Base-by-base conservation (phyloP, 495 filamentous ascomycete species). In the Daldinia loculata region DNA sequence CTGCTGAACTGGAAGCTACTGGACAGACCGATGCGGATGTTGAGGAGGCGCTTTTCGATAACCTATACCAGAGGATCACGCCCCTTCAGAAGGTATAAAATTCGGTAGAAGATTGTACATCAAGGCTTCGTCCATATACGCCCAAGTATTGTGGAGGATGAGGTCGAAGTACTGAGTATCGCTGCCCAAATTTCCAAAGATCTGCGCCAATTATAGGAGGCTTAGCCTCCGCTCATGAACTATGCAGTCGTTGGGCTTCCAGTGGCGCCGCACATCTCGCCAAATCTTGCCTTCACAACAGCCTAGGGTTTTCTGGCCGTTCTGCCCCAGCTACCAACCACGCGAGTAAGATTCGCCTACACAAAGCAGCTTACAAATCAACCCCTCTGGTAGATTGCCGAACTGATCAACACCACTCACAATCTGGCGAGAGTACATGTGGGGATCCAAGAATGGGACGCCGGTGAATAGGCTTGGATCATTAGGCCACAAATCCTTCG, bases 321-420 rank as follows among this genome's bases (percentile, higher is more conserved):
- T 78, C 60, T 74, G 76, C 56, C 78, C 83, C 24, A 82, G 81
- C 53, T 83, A 77, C 70, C 70, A 79, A 77, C 70, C 70, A 79
- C 63, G 79, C 81, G 19, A 77, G 72, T 50, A 80, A 80, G 59
- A 79, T 83, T 32, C 79, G 82, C 57, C 70, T 84, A 24, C 82
- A 83, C 65, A 76, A 79, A 19, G 82, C 82, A 12, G 80, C 82
- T 50, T 82, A 82, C 69, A 81, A 80, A 57, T 67, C 74, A 39
- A 70, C 81, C 34, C 81, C 80, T 26, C 74, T 79, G 15, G 80
- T 76, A 6, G 69, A 75, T 12, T 79, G 80, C 69, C 51, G 66
- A 76, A 56, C 77, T 78, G 24, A 75, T 81, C 56, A 43, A 61
- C 22, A 78, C 77, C 24, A 80, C 82, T 63, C 77, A 78, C 29